A percentile compares a stretch with the other conserved stretches of the same genome.
Evolutionary conservation across 108 stramenopile genomes (phyloP).

Genomic region (Cyclotella baltica): DNA sequence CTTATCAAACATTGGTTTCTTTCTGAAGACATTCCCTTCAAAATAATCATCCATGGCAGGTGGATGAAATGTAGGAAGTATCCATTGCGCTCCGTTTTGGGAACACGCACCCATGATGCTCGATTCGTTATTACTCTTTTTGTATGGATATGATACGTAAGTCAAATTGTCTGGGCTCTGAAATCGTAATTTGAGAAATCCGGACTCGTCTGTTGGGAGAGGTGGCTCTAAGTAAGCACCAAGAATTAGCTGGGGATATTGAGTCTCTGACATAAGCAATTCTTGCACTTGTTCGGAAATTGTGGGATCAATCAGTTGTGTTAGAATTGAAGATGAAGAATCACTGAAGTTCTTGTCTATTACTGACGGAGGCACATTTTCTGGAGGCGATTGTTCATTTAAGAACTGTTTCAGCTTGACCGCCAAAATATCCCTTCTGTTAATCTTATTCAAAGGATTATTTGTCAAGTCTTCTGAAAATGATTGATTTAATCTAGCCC

Average conservation of each 20-base stretch:
- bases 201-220: not conserved
- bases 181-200: conserved; percentile 4
- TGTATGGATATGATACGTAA: conserved; percentile 27
- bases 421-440: conserved; percentile 19
- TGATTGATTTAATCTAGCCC: conserved; percentile 17
- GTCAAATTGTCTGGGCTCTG: conserved; percentile 33
- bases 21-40: conserved; percentile 37
- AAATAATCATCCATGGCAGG: conserved; percentile 30
- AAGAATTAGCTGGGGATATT: conserved; percentile 32
- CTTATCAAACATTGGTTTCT: conserved; percentile 24
- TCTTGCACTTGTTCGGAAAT: conserved; percentile 15
- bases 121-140: not conserved
- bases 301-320: conserved; percentile 11
- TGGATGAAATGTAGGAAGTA: conserved; percentile 44
- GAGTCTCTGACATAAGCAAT: conserved; percentile 12
- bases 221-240: conserved; percentile 45
- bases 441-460: not conserved
- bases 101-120: conserved; percentile 21
- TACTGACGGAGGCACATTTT: too few relatives aligned
- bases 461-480: conserved; percentile 1
- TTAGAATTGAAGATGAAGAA: not conserved
- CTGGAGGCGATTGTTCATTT: too few relatives aligned
- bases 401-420: conserved; percentile 15
- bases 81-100: conserved; percentile 45
- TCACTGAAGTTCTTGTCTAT: not conserved